Conservation (phyloP, 257 asterid genomes). For the Solanum tarijense region DNA sequence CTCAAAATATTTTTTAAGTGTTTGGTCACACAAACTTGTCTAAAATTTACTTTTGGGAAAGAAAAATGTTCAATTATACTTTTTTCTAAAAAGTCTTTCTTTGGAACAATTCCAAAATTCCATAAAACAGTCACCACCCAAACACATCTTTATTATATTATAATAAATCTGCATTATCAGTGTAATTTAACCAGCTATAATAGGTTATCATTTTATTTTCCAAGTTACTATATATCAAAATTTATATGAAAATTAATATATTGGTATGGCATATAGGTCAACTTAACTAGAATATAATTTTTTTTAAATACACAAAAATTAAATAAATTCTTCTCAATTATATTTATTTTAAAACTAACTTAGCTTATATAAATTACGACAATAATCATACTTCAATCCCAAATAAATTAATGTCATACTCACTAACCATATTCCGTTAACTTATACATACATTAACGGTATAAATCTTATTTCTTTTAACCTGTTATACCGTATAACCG, state of each 20-base stretch:
- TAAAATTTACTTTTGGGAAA: background rate
- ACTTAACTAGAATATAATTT: background rate
- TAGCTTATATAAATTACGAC: background rate
- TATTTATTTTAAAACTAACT: background rate
- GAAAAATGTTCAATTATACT: background rate
- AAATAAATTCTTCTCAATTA: background rate
- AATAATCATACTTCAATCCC: background rate
- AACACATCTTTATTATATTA: background rate
- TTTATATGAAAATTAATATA: background rate
- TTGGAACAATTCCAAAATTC: background rate
- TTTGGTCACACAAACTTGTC: background rate
- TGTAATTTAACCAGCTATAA: background rate
- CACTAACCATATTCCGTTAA: background rate
- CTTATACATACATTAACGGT: background rate
- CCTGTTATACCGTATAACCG: too few relatives aligned
- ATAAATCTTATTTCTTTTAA: background rate
- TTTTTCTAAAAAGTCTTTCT: background rate
- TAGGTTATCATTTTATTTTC: background rate
- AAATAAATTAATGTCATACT: background rate
- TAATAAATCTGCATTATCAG: background rate
- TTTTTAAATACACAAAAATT: background rate
- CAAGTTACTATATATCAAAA: background rate
- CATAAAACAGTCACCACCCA: background rate
- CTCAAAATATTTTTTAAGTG: background rate
- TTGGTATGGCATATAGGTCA: background rate